Percentiles rank a stretch among this genome's conserved stretches.
Evolutionary conservation across 495 filamentous ascomycete genomes (phyloP).

Genomic region (Penicillium antarcticum): DNA sequence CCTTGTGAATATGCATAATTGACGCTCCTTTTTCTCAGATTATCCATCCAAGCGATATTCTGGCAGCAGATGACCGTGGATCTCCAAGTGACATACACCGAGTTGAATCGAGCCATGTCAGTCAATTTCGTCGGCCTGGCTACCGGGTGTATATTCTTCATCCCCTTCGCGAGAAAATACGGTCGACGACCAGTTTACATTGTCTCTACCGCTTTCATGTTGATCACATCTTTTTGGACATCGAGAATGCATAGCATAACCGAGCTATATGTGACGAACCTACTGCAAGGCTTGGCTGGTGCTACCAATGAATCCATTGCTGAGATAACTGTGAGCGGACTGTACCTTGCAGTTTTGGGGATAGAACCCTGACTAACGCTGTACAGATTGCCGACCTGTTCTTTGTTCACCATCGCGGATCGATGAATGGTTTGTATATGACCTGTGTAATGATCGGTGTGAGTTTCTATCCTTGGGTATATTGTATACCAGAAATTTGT

Average conservation of each 20-base stretch:
- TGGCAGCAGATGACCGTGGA: constrained; percentile 37
- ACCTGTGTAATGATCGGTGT: constrained; percentile 36
- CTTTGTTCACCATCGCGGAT: constrained; percentile 36
- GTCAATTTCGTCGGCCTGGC: constrained; percentile 34
- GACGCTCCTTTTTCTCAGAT: constrained; percentile 9
- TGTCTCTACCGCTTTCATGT: constrained; percentile 24
- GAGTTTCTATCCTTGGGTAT: not conserved
- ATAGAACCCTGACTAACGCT: not conserved
- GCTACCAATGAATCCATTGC: constrained; percentile 34
- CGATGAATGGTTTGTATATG: constrained; percentile 37
- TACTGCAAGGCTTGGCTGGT: constrained; percentile 31
- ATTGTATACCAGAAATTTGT: no score
- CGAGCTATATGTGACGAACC: constrained; percentile 28
- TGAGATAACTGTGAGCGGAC: constrained; percentile 28
- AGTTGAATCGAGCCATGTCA: constrained; percentile 29
- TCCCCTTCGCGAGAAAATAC: constrained; percentile 32
- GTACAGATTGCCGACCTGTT: constrained; percentile 37
- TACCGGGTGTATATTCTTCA: constrained; percentile 30
- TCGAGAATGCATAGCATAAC: constrained; percentile 19
- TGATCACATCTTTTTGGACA: constrained; percentile 30
- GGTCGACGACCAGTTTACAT: constrained; percentile 36
- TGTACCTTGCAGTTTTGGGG: not conserved
- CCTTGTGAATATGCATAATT: not conserved
- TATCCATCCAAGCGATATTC: constrained; percentile 31
- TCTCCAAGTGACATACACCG: constrained; percentile 20